Evolutionary conservation across 1,139 yeast species (phyloP), one percentile per base, ranked within the genome.

Genomic region (Kurtzmaniella quercitrusa): DNA sequence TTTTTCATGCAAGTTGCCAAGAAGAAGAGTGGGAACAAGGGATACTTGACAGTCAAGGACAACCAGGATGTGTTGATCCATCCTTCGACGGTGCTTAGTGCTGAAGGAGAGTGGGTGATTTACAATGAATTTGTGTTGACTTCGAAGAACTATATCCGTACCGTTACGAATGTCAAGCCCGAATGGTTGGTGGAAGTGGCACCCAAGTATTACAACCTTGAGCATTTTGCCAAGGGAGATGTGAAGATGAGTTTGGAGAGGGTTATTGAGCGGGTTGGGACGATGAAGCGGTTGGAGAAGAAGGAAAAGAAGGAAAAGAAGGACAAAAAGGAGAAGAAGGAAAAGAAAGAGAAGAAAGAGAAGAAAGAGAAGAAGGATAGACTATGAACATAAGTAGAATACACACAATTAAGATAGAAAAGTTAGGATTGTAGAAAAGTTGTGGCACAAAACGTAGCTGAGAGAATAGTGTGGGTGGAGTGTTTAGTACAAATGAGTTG

Each of bases 1-100:
- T 91, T 90, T 63, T 93, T 93, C 72, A 91, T 93, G 98, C 98
- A 93, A 70, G 96, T 87, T 43, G 98, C 98, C 38, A 91, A 91
- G 70, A 83, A 78, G 62, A 77, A 85, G 46, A 84, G 85, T 38
- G 82, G 84, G 41, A 83, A 80, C 59, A 72, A 72, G 56, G 90
- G 85, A 18, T 93, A 85, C 63, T 76, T 86, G 53, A 93, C 98
- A 0, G 85, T 91, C 43, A 90, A 90, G 66, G 98, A 93, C 64
- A 90, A 91, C 63, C 98, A 93, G 68, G 98, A 91, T 49, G 98
- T 93, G 14, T 68, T 90, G 55, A 75, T 93, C 37, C 98, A 93
- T 62, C 98, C 98, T 46, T 83, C 94, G 45, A 87, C 97, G 1
- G 96, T 90, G 11, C 68, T 93, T 51, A 84, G 87, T 18, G 84